Conservation (phyloP, 148 eudicot genomes). For the Spergularia bocconei region DNA sequence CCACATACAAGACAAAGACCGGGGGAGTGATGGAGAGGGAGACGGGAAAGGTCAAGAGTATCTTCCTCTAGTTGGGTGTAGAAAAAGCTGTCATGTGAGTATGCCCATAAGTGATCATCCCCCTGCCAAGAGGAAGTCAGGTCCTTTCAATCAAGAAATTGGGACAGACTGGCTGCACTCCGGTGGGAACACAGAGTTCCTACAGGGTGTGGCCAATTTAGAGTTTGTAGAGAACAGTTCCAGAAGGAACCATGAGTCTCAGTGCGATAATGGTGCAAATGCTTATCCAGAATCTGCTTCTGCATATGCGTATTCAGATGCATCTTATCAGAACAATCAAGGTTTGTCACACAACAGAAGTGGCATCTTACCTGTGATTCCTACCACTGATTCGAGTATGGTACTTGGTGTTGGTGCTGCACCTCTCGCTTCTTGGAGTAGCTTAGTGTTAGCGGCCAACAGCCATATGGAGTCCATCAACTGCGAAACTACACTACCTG, state of each 20-base stretch:
- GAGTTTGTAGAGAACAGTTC: constrained; percentile 3
- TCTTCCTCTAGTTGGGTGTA: not conserved
- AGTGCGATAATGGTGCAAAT: not conserved
- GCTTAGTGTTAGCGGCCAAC: not conserved
- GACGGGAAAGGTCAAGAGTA: not conserved
- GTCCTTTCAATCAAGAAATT: constrained; percentile 6
- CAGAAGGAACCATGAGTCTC: constrained; percentile 1
- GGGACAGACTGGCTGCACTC: not conserved
- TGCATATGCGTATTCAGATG: not conserved
- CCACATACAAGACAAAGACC: constrained; percentile 10
- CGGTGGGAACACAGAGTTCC: constrained; percentile 2
- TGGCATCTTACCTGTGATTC: not conserved
- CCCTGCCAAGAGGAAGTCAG: constrained; percentile 18
- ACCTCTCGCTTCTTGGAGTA: constrained; percentile 11
- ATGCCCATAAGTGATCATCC: not conserved
- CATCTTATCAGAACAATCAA: not conserved
- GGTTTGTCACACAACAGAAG: not conserved
- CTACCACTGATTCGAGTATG: not conserved
- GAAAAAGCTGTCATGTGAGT: not conserved
- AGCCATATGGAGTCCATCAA: too few relatives aligned
- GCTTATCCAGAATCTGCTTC: constrained; percentile 3
- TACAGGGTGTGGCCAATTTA: not conserved
- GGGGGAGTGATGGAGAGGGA: not conserved
- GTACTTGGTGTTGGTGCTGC: not conserved
- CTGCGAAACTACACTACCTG: not conserved